Percentiles rank a stretch among this genome's conserved stretches.
phyloP scores from a whole-genome alignment of 1,284 basidiomycete genomes.

The Xanthoconium separans region DNA sequence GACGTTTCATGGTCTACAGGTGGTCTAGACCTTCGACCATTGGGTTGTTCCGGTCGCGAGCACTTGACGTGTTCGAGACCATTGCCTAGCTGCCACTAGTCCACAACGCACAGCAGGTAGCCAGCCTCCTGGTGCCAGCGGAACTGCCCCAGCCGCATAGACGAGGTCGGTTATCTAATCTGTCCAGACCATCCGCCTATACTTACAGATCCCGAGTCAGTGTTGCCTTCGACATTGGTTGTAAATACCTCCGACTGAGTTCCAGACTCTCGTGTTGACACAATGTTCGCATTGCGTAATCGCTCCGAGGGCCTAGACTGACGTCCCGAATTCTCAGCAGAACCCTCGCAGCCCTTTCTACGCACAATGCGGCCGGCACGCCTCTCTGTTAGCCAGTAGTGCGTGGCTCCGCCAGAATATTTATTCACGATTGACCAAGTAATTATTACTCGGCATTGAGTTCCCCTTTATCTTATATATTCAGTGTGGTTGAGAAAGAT shows the following conservation, averaged over 20 bases:
- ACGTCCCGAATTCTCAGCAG: neutral
- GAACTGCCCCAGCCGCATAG: constrained; percentile 11
- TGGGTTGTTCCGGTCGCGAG: neutral
- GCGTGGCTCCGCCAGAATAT: neutral
- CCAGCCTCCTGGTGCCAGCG: neutral
- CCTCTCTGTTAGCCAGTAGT: neutral
- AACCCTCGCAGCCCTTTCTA: neutral
- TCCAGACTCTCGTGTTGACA: constrained; percentile 7
- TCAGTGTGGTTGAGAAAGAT: neutral
- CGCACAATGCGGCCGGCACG: neutral
- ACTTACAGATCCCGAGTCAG: neutral
- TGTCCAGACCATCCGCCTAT: neutral
- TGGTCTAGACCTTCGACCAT: constrained; percentile 10
- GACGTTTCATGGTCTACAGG: neutral
- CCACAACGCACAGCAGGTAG: constrained; percentile 6
- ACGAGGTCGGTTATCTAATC: neutral
- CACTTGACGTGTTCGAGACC: constrained; percentile 14
- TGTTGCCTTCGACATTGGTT: neutral
- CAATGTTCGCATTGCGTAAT: neutral
- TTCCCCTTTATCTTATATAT: constrained; percentile 11
- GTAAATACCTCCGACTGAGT: neutral
- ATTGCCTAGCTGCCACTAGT: neutral
- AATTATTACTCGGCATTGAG: neutral
- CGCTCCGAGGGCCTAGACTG: constrained; percentile 15
- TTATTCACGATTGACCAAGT: too few species aligned